phyloP scores from a whole-genome alignment of 345 rosid species.

The Arabis alpina region DNA sequence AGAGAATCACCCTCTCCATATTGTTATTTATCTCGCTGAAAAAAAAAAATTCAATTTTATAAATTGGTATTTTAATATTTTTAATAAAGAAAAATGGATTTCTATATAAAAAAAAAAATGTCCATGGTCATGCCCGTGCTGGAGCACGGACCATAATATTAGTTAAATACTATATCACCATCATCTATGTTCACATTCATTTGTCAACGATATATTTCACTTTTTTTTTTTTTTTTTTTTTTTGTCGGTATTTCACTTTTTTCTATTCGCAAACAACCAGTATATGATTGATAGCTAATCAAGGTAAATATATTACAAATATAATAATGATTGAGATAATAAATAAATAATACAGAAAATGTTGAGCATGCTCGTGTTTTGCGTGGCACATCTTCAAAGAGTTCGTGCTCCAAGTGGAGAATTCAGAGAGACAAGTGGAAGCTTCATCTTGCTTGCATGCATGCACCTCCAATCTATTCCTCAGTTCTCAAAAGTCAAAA shows the following conservation, averaged over 20 bases:
- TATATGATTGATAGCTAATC: constrained; percentile 24
- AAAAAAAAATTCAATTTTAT: too few relatives aligned
- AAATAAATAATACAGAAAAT: background rate
- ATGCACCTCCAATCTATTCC: too few relatives aligned
- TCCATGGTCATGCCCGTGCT: too few relatives aligned
- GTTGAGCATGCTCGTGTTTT: constrained; percentile 28
- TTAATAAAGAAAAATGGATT: too few relatives aligned
- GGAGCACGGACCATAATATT: too few relatives aligned
- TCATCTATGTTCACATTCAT: constrained; percentile 41
- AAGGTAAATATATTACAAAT: constrained; percentile 15
- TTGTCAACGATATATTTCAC: constrained; percentile 35
- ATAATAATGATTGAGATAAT: background rate
- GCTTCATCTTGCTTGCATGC: too few relatives aligned
- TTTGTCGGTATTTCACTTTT: constrained; percentile 6
- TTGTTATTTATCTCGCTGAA: too few relatives aligned
- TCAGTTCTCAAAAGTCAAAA: too few relatives aligned
- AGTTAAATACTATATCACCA: constrained; percentile 12
- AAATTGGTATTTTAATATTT: too few relatives aligned
- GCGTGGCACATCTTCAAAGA: constrained; percentile 12
- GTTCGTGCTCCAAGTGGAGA: background rate
- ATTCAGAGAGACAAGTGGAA: background rate
- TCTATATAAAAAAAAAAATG: too few relatives aligned
- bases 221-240: too few relatives aligned
- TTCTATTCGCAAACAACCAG: constrained; percentile 12
- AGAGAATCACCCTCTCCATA: too few relatives aligned